phyloP scores from a whole-genome alignment of 2,329 filamentous ascomycete species.

The Raffaelea ambrosiae region DNA sequence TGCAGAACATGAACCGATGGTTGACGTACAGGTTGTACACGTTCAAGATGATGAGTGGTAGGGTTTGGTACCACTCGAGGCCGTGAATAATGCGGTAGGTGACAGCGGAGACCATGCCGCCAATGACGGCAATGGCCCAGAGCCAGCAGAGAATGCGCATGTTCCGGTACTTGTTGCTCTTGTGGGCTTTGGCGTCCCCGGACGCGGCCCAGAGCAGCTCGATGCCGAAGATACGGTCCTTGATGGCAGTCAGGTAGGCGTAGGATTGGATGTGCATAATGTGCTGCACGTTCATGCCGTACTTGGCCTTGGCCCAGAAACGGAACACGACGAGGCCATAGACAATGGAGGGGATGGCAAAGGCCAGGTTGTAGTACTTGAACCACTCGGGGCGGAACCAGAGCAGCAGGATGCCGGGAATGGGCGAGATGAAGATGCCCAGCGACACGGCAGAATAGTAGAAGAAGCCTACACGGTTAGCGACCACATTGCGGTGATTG shows the following conservation, averaged over 20 bases:
- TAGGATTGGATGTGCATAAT: constrained; percentile 7
- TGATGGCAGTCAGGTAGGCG: constrained; percentile 6
- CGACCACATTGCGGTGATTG: too few relatives aligned
- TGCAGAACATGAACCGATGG: constrained; percentile 7
- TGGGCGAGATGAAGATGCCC: constrained; percentile 5
- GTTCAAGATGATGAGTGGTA: constrained; percentile 3
- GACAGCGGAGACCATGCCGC: neutral
- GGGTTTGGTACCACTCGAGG: constrained; percentile 1
- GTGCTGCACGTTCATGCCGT: constrained; percentile 7
- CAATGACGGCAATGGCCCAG: neutral
- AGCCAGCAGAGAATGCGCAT: constrained; percentile 7
- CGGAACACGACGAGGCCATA: constrained; percentile 4
- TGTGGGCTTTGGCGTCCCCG: constrained; percentile 5
- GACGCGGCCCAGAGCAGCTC: constrained; percentile 6
- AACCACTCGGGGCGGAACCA: constrained; percentile 5
- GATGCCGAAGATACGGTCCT: constrained; percentile 6
- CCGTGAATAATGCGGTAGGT: neutral
- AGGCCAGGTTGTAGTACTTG: constrained; percentile 6
- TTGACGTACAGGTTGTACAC: constrained; percentile 2
- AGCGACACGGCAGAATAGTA: constrained; percentile 5
- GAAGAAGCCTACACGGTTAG: neutral
- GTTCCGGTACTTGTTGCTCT: constrained; percentile 7
- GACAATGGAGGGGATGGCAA: constrained; percentile 5
- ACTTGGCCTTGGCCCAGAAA: constrained; percentile 5
- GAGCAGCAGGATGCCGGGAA: constrained; percentile 5